Percentiles rank a stretch among this genome's conserved stretches.
Evolutionary conservation across 2,329 filamentous ascomycete species (phyloP).

Genomic region (Neopestalotiopsis sp.): DNA sequence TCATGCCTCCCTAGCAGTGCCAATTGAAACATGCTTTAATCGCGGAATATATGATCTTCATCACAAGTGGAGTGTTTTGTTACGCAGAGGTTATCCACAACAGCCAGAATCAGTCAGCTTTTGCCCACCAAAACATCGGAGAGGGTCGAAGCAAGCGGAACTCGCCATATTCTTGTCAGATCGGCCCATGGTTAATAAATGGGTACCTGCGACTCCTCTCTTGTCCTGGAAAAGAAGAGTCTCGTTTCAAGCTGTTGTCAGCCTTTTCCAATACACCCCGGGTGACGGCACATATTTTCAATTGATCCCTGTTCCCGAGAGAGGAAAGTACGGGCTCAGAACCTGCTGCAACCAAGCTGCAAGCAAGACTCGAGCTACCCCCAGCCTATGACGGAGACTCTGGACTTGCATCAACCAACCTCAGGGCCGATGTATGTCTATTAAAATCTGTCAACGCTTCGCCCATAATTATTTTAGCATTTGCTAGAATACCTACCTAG

Average conservation of each 20-base stretch:
- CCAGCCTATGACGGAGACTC: background rate
- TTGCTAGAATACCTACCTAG: too few relatives aligned
- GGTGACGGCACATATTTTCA: background rate
- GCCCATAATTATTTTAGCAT: background rate
- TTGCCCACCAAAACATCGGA: background rate
- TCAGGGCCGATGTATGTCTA: conserved; percentile 1
- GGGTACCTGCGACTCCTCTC: background rate
- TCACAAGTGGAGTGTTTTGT: background rate
- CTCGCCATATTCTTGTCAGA: background rate
- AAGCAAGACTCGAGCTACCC: background rate
- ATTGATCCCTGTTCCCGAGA: background rate
- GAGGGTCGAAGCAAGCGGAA: background rate
- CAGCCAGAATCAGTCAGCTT: background rate
- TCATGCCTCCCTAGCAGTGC: background rate
- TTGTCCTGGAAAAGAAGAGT: background rate
- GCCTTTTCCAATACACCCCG: background rate
- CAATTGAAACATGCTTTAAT: background rate
- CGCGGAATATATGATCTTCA: conserved; percentile 1
- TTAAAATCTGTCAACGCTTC: background rate
- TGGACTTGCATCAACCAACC: background rate
- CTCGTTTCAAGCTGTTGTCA: conserved; percentile 1
- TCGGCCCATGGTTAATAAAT: conserved; percentile 1
- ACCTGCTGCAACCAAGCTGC: background rate
- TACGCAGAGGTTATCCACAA: background rate
- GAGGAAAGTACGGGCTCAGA: conserved; percentile 1